Evolutionary conservation across 2,329 filamentous ascomycete genomes (phyloP), one percentile per base, ranked within the genome.

Genomic region (Beauveria asiatica): DNA sequence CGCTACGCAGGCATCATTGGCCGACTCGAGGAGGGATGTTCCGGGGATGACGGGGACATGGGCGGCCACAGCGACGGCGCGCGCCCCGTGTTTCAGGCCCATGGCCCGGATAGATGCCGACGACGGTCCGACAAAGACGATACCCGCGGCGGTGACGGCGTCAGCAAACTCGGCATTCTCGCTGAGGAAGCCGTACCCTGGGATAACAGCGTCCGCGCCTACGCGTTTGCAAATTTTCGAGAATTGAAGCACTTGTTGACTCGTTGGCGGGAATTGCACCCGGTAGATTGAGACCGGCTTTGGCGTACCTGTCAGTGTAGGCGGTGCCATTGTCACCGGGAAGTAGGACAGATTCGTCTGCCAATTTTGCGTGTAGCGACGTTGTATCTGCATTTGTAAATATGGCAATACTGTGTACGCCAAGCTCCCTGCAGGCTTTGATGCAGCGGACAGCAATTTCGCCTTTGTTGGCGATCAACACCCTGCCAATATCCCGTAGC

Each of bases 101-200:
- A 86, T 82, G 0, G 76, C 76, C 60, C 80, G 75, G 57, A 86
- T 84, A 19, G 71, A 71, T 27, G 75, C 73, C 0, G 81, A 74
- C 3, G 75, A 76, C 0, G 85, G 85, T 0, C 85, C 85, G 2
- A 82, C 78, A 67, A 83, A 87, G 0, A 72, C 72, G 58, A 86
- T 73, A 0, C 82, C 83, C 1, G 81, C 80, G 17, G 77, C 72
- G 7, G 72, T 66, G 8, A 83, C 79, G 23, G 76, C 69, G 52
- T 74, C 69, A 1, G 84, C 83, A 65, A 89, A 88, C 9, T 80
- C 77, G 7, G 80, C 77, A 65, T 86, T 85, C 60, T 87, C 84
- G 8, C 78, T 82, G 3, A 87, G 70, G 63, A 86, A 87, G 1
- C 85, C 85, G 71, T 87, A 87, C 3, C 84, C 84, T 0, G 84